phyloP scores from a whole-genome alignment of 371 early-diverging fungal species.

The Mortierella sp. region DNA sequence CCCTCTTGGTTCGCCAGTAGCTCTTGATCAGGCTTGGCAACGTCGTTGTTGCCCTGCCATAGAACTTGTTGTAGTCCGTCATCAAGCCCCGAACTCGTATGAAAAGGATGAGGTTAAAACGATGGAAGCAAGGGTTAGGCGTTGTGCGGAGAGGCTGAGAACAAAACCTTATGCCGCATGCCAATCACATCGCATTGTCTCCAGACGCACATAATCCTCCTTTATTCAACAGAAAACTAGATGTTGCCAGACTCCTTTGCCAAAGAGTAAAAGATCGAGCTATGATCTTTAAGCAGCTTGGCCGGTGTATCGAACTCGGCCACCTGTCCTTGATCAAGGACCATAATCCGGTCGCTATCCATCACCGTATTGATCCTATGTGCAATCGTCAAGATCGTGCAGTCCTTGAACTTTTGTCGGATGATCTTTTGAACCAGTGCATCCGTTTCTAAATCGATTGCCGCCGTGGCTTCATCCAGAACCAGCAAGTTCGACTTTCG shows the following conservation, averaged over 20 bases:
- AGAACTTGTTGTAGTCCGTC: conserved; percentile 11
- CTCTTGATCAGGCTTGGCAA: neutral
- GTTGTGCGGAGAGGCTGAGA: no score
- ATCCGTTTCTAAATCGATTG: neutral
- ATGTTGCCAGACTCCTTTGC: conserved; percentile 73
- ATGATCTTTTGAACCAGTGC: neutral
- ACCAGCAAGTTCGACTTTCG: neutral
- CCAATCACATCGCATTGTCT: no score
- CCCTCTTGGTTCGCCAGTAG: conserved; percentile 24
- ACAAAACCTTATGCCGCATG: no score
- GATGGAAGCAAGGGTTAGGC: no score
- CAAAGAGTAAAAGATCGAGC: conserved; percentile 75
- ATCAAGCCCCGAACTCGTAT: neutral
- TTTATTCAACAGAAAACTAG: no score
- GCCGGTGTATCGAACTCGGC: conserved; percentile 84
- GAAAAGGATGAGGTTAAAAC: no score
- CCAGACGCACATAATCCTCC: no score
- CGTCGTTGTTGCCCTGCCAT: conserved; percentile 3
- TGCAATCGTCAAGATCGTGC: no score
- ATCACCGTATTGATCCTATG: no score
- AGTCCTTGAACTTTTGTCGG: no score
- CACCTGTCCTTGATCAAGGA: conserved; percentile 79
- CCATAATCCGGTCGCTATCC: conserved; percentile 67
- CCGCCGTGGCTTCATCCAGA: neutral
- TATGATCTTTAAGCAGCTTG: conserved; percentile 65